Evolutionary conservation across 495 filamentous ascomycete species (phyloP).

Genomic region (Tuber aestivum): DNA sequence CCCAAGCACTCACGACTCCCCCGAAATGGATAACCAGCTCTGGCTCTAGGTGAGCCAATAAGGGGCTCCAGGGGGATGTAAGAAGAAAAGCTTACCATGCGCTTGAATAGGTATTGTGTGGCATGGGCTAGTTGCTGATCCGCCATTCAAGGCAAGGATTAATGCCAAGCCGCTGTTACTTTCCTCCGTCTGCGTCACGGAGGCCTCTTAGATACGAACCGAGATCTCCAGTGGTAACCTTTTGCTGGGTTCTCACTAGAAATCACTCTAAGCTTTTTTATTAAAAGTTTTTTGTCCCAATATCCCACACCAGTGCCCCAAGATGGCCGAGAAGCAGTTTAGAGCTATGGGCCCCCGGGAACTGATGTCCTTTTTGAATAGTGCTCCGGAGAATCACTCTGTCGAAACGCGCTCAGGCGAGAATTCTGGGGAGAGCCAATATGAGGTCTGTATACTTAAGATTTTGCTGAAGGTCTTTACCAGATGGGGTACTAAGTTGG

Average conservation of each 20-base stretch:
- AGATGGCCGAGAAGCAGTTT: not conserved
- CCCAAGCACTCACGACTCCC: not conserved
- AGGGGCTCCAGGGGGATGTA: not conserved
- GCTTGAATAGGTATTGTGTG: not conserved
- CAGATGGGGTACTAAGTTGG: not conserved
- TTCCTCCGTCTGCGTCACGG: not conserved
- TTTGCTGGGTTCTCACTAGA: not conserved
- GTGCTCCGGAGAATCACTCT: not conserved
- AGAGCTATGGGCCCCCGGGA: not conserved
- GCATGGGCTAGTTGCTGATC: not conserved
- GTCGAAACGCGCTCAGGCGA: not conserved
- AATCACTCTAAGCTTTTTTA: not conserved
- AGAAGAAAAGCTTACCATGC: not conserved
- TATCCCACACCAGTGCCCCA: not conserved
- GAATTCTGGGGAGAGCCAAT: not conserved
- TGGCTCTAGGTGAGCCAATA: not conserved
- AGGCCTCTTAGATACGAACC: not conserved
- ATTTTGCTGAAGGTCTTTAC: not conserved
- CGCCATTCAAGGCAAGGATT: not conserved
- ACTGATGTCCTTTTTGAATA: not conserved
- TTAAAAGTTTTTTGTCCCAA: not conserved
- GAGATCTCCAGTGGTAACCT: not conserved
- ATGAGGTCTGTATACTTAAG: not conserved
- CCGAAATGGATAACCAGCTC: not conserved
- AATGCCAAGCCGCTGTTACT: slow-evolving; percentile 2